Conservation (phyloP, 176 grass and related monocot species). For the Aegilops longissima region DNA sequence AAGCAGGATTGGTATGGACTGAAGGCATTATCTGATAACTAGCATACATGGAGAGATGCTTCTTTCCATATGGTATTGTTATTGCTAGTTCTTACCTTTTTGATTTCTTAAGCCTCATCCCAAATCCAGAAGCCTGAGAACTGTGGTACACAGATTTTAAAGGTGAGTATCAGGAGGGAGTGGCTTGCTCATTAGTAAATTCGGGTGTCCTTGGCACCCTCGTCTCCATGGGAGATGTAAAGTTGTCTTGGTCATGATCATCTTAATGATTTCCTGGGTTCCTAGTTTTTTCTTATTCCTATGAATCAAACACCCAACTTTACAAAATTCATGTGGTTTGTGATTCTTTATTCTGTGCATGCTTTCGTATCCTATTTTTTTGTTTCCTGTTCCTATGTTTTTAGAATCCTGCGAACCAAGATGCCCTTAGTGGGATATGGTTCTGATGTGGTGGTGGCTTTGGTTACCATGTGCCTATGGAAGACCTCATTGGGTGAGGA, state of each 20-base stretch:
- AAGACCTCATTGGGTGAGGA: background rate
- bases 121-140: slow-evolving; percentile 61
- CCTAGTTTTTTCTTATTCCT: background rate
- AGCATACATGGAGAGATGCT: background rate
- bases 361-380: background rate
- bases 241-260: slow-evolving; percentile 86
- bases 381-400: background rate
- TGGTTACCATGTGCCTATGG: slow-evolving; percentile 70
- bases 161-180: slow-evolving; percentile 81
- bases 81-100: background rate
- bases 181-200: slow-evolving; percentile 83
- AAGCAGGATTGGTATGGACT: slow-evolving; percentile 16
- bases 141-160: slow-evolving; percentile 67
- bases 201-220: slow-evolving; percentile 61
- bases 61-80: background rate
- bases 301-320: background rate
- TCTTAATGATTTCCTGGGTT: slow-evolving; percentile 71
- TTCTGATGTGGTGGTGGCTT: slow-evolving; percentile 93
- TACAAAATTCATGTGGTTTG: background rate
- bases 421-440: slow-evolving; percentile 61
- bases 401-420: background rate
- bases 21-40: slow-evolving; percentile 16
- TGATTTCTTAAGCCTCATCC: background rate
- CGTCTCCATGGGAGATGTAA: slow-evolving; percentile 73
- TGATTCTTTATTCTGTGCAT: background rate